Evolutionary conservation across 345 rosid genomes (phyloP), one percentile per base, ranked within the genome.

Genomic region (Triadica sebifera): DNA sequence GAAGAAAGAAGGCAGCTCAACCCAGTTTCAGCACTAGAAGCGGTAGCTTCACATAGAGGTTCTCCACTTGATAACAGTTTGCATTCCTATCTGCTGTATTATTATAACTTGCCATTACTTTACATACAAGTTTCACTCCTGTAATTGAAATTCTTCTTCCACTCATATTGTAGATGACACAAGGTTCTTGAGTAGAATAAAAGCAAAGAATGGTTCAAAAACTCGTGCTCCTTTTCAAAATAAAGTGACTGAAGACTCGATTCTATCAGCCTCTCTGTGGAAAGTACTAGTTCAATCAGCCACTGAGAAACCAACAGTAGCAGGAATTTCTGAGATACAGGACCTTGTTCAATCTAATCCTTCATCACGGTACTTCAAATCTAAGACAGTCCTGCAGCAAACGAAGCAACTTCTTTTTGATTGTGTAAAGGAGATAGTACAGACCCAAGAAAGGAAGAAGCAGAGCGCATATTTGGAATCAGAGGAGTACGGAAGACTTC

Each of bases 321-420:
- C 56, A 64, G 78, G 52, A 57, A 47, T 67, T 24, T 12, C 64
- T 25, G 69, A 76, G 70, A 20, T 62, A 10, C 73, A 75, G 74
- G 73, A 77, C 62, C 80, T 71, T n/a, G 69, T 81, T 50, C 25
- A 47, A 19, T 73, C 67, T n/a, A 60, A 77, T 43, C 17, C 67
- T 46, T 59, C 64, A n/a, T 9, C 65, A 10, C 65, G 58, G n/a
- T 49, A 59, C 70, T 57, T 71, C 22, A 81, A 66, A 77, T 78
- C 86, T 37, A 84, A 78, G 39, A 80, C 50, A 73, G 60, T 63
- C 49, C 12, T 85, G 75, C 83, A 81, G 69, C 88, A 84, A 66
- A 81, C 83, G 51, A 80, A 63, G 72, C 91, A 77, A 70, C 89
- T 87, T 37, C 72, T 87, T 56, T 82, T 85, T 46, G 89, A 87